phyloP scores from a whole-genome alignment of 306 rosid species.

The Cicer judaicum region DNA sequence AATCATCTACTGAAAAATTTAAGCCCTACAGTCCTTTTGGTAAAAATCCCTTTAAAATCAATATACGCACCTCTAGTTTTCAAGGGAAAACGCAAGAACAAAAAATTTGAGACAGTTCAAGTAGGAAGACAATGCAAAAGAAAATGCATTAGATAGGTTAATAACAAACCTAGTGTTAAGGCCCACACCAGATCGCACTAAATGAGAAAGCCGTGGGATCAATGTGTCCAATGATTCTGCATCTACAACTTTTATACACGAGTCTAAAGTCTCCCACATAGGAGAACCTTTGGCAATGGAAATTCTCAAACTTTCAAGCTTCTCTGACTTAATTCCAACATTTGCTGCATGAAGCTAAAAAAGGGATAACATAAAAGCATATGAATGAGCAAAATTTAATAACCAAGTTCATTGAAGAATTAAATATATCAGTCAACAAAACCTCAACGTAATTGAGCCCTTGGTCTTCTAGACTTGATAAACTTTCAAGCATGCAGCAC shows the following conservation, averaged over 20 bases:
- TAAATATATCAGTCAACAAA: constrained; percentile 44
- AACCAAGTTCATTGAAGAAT: constrained; percentile 30
- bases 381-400: constrained; percentile 28
- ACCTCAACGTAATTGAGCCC: constrained; percentile 95
- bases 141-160: constrained; percentile 14
- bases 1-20: background rate
- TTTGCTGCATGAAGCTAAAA: constrained; percentile 88
- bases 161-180: constrained; percentile 83
- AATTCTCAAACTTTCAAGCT: constrained; percentile 89
- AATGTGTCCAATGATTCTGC: constrained; percentile 68
- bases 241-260: constrained; percentile 86
- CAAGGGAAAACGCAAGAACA: constrained; percentile 22
- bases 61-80: constrained; percentile 18
- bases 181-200: constrained; percentile 95
- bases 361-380: constrained; percentile 35
- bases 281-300: constrained; percentile 98
- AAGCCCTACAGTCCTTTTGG: background rate
- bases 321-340: constrained; percentile 86
- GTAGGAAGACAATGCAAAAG: constrained; percentile 3
- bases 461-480: constrained; percentile 97
- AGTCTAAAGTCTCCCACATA: constrained; percentile 99
- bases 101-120: constrained; percentile 19
- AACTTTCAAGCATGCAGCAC: constrained; percentile 97
- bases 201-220: constrained; percentile 88
- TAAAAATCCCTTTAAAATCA: background rate